A percentile compares a stretch with the other conserved stretches of the same genome.
Evolutionary conservation across 768 basidiomycete genomes (phyloP).

Genomic region (Leccinum disarticulatum): DNA sequence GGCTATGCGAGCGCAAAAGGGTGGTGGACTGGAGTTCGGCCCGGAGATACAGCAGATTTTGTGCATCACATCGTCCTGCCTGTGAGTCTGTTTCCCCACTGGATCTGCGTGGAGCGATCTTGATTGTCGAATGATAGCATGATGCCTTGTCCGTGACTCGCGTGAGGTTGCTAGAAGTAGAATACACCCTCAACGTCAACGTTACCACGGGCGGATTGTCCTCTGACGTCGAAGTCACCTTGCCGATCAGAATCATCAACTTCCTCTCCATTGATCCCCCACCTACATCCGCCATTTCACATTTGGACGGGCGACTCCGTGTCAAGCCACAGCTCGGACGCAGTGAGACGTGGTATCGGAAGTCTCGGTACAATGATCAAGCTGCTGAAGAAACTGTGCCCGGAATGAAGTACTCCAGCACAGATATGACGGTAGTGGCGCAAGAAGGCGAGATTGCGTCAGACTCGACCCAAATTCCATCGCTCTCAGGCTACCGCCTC

Average conservation of each 20-base stretch:
- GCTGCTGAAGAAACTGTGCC: constrained; percentile 28
- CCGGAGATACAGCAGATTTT: constrained; percentile 62
- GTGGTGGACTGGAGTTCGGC: constrained; percentile 84
- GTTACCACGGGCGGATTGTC: constrained; percentile 61
- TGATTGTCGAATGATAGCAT: no score
- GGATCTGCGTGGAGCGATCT: background rate
- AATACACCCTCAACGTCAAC: no score
- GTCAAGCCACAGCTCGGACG: no score
- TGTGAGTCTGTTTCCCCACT: constrained; percentile 44
- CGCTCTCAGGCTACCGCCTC: constrained; percentile 8
- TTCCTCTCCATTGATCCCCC: constrained; percentile 49
- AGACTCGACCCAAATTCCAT: constrained; percentile 3
- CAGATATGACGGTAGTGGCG: constrained; percentile 29
- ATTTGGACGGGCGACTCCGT: constrained; percentile 18
- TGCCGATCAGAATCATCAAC: constrained; percentile 42
- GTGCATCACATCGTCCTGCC: constrained; percentile 71
- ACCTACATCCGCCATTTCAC: constrained; percentile 39
- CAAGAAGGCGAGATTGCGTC: constrained; percentile 17
- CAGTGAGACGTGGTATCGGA: constrained; percentile 32
- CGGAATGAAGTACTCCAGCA: constrained; percentile 33
- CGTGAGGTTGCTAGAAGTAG: constrained; percentile 61
- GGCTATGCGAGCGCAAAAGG: constrained; percentile 80
- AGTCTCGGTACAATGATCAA: constrained; percentile 20
- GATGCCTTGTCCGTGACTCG: constrained; percentile 33
- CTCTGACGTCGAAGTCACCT: constrained; percentile 34